Conservation (phyloP, 371 early-diverging fungal species). For the Mucor lusitanicus region DNA sequence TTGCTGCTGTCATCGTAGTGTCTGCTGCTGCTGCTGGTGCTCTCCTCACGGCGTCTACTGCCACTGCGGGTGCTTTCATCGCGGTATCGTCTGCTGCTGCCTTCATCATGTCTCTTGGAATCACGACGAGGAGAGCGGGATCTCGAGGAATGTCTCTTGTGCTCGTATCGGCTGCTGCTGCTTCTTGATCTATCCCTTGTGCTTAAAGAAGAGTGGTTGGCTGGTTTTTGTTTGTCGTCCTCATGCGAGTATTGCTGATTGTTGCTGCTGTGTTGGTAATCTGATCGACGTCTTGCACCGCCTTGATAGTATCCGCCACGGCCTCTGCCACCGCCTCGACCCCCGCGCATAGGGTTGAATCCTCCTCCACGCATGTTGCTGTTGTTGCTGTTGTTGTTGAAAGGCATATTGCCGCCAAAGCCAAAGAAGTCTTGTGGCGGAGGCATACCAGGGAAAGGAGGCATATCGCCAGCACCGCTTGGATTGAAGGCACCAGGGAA, state of each 20-base stretch:
- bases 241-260: background rate
- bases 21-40: background rate
- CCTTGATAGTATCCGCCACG: conserved; percentile 16
- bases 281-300: conserved; percentile 13
- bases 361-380: conserved; percentile 15
- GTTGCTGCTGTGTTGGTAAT: conserved; percentile 1
- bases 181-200: conserved; percentile 1
- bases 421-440: conserved; percentile 41
- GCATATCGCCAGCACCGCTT: conserved; percentile 18
- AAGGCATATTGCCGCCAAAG: conserved; percentile 3
- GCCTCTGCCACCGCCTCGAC: conserved; percentile 27
- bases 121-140: conserved; percentile 17
- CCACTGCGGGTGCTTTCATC: conserved; percentile 10
- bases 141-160: conserved; percentile 5
- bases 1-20: conserved; percentile 10
- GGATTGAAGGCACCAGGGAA: conserved; percentile 24
- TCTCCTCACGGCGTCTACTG: conserved; percentile 9
- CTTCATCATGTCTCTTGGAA: conserved; percentile 4
- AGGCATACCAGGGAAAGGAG: conserved; percentile 6
- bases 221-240: conserved; percentile 11
- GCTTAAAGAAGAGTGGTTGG: conserved; percentile 5
- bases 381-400: conserved; percentile 14
- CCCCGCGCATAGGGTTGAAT: conserved; percentile 28
- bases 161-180: conserved; percentile 12
- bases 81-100: conserved; percentile 19